Percentiles rank a stretch among this genome's conserved stretches.
phyloP scores from a whole-genome alignment of 495 filamentous ascomycete genomes.

The Penicillium coprophilum region DNA sequence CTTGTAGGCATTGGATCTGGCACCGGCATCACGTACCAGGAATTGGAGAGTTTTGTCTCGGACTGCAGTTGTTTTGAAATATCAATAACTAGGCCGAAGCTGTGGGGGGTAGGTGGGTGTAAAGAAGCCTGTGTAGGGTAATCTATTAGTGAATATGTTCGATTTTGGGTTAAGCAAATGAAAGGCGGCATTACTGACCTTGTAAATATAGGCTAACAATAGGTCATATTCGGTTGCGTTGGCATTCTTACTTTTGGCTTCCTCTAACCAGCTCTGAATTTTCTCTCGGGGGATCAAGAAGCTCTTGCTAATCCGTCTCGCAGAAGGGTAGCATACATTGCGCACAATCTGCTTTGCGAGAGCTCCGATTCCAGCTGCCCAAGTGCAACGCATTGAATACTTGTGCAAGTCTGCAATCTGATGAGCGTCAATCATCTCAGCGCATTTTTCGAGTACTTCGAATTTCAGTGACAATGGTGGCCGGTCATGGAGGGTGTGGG shows the following conservation, averaged over 20 bases:
- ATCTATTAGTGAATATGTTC: background rate
- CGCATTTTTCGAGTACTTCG: slow-evolving; percentile 12
- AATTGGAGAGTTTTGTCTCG: slow-evolving; percentile 6
- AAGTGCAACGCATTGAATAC: background rate
- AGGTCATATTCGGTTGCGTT: slow-evolving; percentile 11
- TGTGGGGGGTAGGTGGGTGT: background rate
- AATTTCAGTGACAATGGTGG: slow-evolving; percentile 6
- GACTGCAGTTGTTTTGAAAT: slow-evolving; percentile 10
- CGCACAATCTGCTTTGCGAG: slow-evolving; percentile 8
- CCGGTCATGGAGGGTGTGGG: slow-evolving; percentile 5
- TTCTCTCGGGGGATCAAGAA: background rate
- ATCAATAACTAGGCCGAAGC: slow-evolving; percentile 1
- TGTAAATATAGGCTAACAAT: slow-evolving; percentile 4
- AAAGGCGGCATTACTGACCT: background rate
- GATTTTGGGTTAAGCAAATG: background rate
- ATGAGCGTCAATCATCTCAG: slow-evolving; percentile 6
- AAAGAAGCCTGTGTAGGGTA: slow-evolving; percentile 3
- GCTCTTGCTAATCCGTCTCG: slow-evolving; percentile 2
- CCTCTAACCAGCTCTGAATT: slow-evolving; percentile 3
- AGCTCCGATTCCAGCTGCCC: background rate
- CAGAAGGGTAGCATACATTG: slow-evolving; percentile 7
- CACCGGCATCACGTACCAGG: slow-evolving; percentile 12
- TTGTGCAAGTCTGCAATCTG: slow-evolving; percentile 7
- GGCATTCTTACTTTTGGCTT: background rate
- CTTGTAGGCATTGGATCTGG: slow-evolving; percentile 8